phyloP scores from a whole-genome alignment of 2,329 filamentous ascomycete genomes.

The Gaeumannomyces tritici region DNA sequence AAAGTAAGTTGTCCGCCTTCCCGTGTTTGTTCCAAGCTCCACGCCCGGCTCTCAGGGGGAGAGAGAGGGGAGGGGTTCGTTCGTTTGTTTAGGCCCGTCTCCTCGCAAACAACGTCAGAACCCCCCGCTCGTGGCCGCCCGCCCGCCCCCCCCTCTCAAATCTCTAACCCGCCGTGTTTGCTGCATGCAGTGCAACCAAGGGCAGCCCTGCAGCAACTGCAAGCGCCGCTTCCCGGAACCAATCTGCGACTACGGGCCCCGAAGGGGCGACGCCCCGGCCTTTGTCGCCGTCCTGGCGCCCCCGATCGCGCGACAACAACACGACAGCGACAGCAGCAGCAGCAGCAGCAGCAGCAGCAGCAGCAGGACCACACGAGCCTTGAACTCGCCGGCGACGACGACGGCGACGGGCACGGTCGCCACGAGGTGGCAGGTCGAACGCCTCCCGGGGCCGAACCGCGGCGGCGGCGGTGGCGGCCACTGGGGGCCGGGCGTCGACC shows the following conservation, averaged over 20 bases:
- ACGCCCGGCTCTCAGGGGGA: no score
- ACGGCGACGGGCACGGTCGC: not conserved
- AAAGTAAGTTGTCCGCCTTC: slow-evolving; percentile 32
- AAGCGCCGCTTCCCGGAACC: slow-evolving; percentile 36
- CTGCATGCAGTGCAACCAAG: slow-evolving; percentile 33
- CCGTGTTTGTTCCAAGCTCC: no score
- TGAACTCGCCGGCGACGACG: no score
- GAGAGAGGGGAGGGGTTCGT: no score
- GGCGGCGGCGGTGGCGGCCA: not conserved
- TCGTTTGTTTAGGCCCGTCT: not conserved
- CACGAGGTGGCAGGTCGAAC: not conserved
- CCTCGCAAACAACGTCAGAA: not conserved
- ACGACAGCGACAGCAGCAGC: no score
- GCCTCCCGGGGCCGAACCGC: not conserved
- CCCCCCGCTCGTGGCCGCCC: not conserved
- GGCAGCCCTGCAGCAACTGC: slow-evolving; percentile 38
- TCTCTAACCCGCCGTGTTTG: not conserved
- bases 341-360: no score
- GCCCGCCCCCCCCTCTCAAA: not conserved
- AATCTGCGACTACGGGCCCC: slow-evolving; percentile 27
- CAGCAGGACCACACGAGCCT: not conserved
- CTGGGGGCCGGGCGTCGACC: not conserved
- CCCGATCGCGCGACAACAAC: not conserved
- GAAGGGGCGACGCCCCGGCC: slow-evolving; percentile 5
- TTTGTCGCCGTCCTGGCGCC: not conserved